Evolutionary conservation across 2,329 filamentous ascomycete genomes (phyloP).

Genomic region (Exutisphaerella laricina): DNA sequence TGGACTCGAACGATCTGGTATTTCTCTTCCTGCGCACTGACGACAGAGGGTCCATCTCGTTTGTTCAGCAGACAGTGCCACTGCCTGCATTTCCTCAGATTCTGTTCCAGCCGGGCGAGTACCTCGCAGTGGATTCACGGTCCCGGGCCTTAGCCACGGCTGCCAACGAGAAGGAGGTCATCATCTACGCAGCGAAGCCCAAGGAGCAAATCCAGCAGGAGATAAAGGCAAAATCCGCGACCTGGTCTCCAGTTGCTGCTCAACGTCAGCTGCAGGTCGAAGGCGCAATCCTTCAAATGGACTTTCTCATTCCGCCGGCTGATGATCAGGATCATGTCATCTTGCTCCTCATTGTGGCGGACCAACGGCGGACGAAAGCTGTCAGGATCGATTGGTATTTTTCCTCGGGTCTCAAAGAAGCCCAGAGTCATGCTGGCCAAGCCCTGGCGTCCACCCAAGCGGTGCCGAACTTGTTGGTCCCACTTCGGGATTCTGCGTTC

Average conservation of each 20-base stretch:
- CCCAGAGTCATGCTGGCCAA: constrained; percentile 23
- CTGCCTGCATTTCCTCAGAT: constrained; percentile 51
- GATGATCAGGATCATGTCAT: constrained; percentile 66
- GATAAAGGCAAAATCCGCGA: constrained; percentile 42
- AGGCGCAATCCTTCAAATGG: constrained; percentile 77
- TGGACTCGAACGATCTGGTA: constrained; percentile 66
- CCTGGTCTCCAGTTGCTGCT: constrained; percentile 55
- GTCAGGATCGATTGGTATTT: constrained; percentile 31
- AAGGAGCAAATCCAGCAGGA: constrained; percentile 48
- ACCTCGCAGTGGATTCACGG: constrained; percentile 73
- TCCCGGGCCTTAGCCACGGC: constrained; percentile 61
- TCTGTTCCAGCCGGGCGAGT: constrained; percentile 53
- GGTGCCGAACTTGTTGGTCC: constrained; percentile 37
- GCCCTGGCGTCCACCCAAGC: constrained; percentile 20
- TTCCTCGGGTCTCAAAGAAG: constrained; percentile 16
- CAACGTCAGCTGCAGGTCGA: constrained; percentile 48
- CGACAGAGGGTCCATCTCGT: constrained; percentile 48
- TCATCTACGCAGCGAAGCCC: constrained; percentile 64
- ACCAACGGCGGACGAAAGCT: constrained; percentile 40
- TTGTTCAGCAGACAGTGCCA: constrained; percentile 55
- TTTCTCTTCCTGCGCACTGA: constrained; percentile 64
- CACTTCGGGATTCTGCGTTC: constrained; percentile 38
- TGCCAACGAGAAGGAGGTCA: constrained; percentile 63
- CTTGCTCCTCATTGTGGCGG: constrained; percentile 59
- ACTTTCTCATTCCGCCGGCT: constrained; percentile 69